These are phyloP conservation scores for Boechera stricta DNA, from an alignment of 345 rosid genomes.

Conservation along the genomic window DNA sequence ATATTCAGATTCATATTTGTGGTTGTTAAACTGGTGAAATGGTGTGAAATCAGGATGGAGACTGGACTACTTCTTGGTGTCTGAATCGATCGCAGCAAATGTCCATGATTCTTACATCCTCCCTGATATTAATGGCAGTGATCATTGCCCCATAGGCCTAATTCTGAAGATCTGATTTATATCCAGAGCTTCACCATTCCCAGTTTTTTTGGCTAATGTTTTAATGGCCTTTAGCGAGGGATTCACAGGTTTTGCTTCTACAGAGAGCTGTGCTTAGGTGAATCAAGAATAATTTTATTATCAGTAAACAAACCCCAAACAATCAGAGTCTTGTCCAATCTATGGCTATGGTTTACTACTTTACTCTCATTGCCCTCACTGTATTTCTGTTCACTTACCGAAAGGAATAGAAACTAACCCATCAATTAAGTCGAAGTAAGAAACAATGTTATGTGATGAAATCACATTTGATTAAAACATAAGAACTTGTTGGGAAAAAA, in stretches of 20 bases:
- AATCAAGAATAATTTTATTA: not conserved
- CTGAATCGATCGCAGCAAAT: conserved; percentile 71
- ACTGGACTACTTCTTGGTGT: conserved; percentile 93
- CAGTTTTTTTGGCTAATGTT: not conserved
- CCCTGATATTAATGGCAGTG: conserved; percentile 88
- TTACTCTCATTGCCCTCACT: not conserved
- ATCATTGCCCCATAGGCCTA: conserved; percentile 91
- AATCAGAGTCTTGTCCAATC: not conserved
- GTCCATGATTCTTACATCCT: conserved; percentile 89
- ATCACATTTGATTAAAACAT: not conserved
- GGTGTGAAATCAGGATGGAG: conserved; percentile 81
- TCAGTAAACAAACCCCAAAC: not conserved
- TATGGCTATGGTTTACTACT: not conserved
- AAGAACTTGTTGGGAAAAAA: too few relatives aligned
- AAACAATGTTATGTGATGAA: not conserved
- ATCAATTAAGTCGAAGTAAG: not conserved
- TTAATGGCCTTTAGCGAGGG: conserved; percentile 8
- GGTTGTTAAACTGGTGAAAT: conserved; percentile 22
- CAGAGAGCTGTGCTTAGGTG: not conserved
- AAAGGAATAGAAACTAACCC: too few relatives aligned
- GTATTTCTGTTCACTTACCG: not conserved
- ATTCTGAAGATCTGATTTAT: conserved; percentile 60
- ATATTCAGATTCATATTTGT: conserved; percentile 1
- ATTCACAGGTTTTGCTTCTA: conserved; percentile 13
- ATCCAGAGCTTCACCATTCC: not conserved